Percentiles rank a stretch among this genome's conserved stretches.
Evolutionary conservation across 495 filamentous ascomycete genomes (phyloP).

Genomic region (Annulohypoxylon bovei): DNA sequence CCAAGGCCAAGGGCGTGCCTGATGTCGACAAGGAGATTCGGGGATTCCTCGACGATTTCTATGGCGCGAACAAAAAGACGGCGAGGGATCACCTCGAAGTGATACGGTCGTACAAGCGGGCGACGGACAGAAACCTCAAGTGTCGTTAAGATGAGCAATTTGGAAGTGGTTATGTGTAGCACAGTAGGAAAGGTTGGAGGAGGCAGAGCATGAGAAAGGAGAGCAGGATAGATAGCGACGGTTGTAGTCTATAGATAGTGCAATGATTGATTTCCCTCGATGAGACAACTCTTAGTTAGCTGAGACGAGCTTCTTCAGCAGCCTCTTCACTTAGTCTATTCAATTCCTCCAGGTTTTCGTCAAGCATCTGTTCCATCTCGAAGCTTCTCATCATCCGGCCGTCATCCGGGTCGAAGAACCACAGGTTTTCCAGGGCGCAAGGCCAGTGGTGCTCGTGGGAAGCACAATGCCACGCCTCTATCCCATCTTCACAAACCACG

Average conservation of each 20-base stretch:
- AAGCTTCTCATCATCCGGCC: constrained; percentile 21
- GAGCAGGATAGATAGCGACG: neutral
- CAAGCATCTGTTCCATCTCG: constrained; percentile 16
- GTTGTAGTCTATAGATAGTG: neutral
- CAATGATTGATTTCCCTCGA: neutral
- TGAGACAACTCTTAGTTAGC: neutral
- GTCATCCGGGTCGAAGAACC: constrained; percentile 21
- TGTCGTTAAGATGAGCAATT: neutral
- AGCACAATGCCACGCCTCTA: constrained; percentile 15
- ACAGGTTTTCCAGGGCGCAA: constrained; percentile 13
- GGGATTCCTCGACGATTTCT: constrained; percentile 1
- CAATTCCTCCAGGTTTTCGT: constrained; percentile 12
- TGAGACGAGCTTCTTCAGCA: neutral
- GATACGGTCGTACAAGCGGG: constrained; percentile 1
- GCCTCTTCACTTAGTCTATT: neutral
- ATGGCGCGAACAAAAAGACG: neutral
- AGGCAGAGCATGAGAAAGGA: neutral
- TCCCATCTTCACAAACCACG: constrained; percentile 15
- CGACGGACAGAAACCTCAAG: neutral
- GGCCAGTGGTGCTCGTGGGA: constrained; percentile 15
- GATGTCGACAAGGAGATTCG: constrained; percentile 3
- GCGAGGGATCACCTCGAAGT: neutral
- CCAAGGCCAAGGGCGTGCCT: neutral
- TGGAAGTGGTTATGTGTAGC: neutral
- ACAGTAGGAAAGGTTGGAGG: neutral